Percentiles rank a stretch among this genome's conserved stretches.
phyloP scores from a whole-genome alignment of 139 green algal species.

The Chlorella sp. region DNA sequence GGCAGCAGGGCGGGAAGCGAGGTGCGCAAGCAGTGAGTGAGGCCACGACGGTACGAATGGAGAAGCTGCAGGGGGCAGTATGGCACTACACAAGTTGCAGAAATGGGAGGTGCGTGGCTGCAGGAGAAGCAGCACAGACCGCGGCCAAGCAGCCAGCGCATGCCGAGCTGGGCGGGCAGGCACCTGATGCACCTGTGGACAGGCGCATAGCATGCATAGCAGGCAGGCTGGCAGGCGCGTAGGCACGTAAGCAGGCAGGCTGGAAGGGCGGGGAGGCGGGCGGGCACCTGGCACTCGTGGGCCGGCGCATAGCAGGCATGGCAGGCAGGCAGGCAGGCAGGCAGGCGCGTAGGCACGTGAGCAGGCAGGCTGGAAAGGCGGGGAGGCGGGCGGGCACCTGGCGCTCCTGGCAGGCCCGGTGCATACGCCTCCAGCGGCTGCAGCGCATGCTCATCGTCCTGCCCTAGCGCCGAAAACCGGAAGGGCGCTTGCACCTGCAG shows the following conservation, averaged over 20 bases:
- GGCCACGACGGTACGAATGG: too few relatives aligned
- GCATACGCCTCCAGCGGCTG: slow-evolving; percentile 64
- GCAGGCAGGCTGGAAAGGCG: too few relatives aligned
- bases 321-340: too few relatives aligned
- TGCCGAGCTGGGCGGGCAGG: too few relatives aligned
- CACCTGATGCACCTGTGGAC: too few relatives aligned
- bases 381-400: slow-evolving; percentile 15
- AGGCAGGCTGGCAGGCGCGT: too few relatives aligned
- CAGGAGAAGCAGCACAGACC: background rate
- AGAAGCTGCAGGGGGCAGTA: too few relatives aligned
- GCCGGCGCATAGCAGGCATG: too few relatives aligned
- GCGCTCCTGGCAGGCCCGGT: slow-evolving; percentile 7
- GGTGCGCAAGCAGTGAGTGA: background rate
- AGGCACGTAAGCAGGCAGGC: too few relatives aligned
- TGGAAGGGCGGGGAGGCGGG: too few relatives aligned
- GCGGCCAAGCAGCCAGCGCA: background rate
- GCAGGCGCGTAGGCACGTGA: background rate
- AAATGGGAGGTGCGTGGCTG: background rate
- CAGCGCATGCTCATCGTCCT: slow-evolving; percentile 56
- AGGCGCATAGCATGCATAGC: too few relatives aligned
- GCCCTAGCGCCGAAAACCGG: slow-evolving; percentile 23
- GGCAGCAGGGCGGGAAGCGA: background rate
- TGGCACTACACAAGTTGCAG: background rate
- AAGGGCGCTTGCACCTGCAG: slow-evolving; percentile 13
- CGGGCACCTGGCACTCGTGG: too few relatives aligned